Percentiles rank a stretch among this genome's conserved stretches.
These are phyloP conservation scores for Aureococcus anophagefferens DNA, from an alignment of 108 stramenopile genomes.

Conservation along the genomic window DNA sequence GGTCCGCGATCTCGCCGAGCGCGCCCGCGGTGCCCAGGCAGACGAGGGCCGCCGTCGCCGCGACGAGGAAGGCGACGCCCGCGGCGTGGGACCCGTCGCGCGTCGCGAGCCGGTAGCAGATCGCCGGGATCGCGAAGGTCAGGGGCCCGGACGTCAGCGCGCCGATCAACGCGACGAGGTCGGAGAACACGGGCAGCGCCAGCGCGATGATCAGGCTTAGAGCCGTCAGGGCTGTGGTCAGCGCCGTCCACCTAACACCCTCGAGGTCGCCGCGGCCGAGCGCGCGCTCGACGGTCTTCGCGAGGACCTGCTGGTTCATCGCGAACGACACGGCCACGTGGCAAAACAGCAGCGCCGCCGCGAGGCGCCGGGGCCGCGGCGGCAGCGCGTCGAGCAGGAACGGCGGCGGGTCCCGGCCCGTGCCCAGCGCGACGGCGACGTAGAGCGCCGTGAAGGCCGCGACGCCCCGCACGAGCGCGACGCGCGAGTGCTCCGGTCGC, in stretches of 20 bases:
- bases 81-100: neutral
- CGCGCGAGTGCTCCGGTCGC: slow-evolving; percentile 44
- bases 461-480: slow-evolving; percentile 39
- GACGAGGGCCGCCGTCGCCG: neutral
- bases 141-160: slow-evolving; percentile 56
- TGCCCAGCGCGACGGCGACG: slow-evolving; percentile 37
- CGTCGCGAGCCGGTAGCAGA: slow-evolving; percentile 16
- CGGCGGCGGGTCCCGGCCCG: slow-evolving; percentile 53
- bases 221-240: slow-evolving; percentile 37
- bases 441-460: slow-evolving; percentile 43
- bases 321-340: slow-evolving; percentile 65
- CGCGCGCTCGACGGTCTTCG: slow-evolving; percentile 53
- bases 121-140: slow-evolving; percentile 52
- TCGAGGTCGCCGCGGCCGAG: slow-evolving; percentile 6
- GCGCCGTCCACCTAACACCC: slow-evolving; percentile 49
- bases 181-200: slow-evolving; percentile 59
- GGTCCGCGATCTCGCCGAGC: neutral
- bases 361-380: slow-evolving; percentile 31
- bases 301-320: slow-evolving; percentile 64
- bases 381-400: slow-evolving; percentile 62
- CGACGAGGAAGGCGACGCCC: neutral
- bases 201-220: slow-evolving; percentile 51
- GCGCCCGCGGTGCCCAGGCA: neutral
- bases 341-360: slow-evolving; percentile 53
- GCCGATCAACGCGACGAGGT: slow-evolving; percentile 59